Evolutionary conservation across 2,329 filamentous ascomycete species (phyloP).

Genomic region (Helotiales sp.): DNA sequence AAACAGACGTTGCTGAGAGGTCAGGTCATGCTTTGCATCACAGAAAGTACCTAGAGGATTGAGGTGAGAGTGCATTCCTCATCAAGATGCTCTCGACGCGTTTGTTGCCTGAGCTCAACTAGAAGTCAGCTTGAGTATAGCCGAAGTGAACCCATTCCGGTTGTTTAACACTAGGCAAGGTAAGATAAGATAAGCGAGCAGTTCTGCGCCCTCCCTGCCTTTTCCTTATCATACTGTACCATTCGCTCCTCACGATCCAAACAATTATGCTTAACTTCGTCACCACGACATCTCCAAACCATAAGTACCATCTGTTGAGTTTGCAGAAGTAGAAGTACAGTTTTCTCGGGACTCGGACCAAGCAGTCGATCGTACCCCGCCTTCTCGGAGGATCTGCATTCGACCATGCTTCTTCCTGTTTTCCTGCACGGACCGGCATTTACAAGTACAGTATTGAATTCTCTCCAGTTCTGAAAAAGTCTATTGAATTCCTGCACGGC

Average conservation of each 20-base stretch:
- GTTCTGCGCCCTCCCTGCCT: not conserved
- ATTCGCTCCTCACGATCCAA: not conserved
- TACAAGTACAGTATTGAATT: slow-evolving; percentile 6
- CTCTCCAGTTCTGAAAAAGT: not conserved
- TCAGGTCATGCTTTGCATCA: too few relatives aligned
- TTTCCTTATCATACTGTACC: not conserved
- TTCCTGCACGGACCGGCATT: not conserved
- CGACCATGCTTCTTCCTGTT: not conserved
- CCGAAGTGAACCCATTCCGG: not conserved
- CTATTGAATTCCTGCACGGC: not conserved
- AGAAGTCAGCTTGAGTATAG: too few relatives aligned
- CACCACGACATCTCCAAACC: not conserved
- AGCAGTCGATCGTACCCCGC: not conserved
- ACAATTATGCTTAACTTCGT: not conserved
- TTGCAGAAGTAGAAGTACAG: not conserved
- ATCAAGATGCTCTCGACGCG: not conserved
- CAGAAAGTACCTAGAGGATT: too few relatives aligned
- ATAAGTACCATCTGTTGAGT: not conserved
- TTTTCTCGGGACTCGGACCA: not conserved
- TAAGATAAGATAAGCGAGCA: slow-evolving; percentile 1
- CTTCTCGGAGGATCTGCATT: not conserved
- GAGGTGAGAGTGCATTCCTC: not conserved
- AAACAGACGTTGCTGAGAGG: too few relatives aligned
- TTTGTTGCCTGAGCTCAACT: not conserved
- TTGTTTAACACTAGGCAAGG: not conserved